phyloP scores from a whole-genome alignment of 176 grass and related monocot species.

The Oryza longistaminata region DNA sequence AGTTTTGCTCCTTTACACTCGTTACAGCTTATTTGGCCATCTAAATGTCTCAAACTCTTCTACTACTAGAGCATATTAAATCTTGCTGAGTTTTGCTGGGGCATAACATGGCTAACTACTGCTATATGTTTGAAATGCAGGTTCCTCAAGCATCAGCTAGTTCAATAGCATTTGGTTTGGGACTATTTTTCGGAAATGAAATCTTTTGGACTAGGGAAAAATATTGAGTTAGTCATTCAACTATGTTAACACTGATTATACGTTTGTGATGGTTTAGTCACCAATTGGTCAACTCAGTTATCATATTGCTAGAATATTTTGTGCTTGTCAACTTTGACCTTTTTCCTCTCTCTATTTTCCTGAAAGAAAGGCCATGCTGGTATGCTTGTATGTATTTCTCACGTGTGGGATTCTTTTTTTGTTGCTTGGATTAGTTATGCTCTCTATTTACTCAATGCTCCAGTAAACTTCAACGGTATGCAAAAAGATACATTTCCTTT shows the following conservation, averaged over 20 bases:
- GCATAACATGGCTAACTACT: background rate
- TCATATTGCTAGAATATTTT: background rate
- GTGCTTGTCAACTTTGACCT: background rate
- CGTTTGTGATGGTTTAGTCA: background rate
- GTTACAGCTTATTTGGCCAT: too few species aligned
- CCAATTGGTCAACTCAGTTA: background rate
- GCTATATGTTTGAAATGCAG: constrained; percentile 43
- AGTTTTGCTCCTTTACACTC: too few species aligned
- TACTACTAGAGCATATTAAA: background rate
- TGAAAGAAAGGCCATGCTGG: background rate
- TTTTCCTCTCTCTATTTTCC: background rate
- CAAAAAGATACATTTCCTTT: too few species aligned
- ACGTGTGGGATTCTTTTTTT: background rate
- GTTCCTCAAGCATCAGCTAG: constrained; percentile 92
- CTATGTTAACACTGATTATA: background rate
- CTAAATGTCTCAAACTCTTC: too few species aligned
- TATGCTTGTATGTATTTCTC: background rate
- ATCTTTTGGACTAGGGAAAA: background rate
- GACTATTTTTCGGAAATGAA: constrained; percentile 34
- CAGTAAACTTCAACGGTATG: too few species aligned
- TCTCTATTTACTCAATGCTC: background rate
- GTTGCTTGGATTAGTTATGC: background rate
- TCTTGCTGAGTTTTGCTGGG: background rate
- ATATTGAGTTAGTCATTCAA: background rate
- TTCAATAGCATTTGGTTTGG: constrained; percentile 89